These are phyloP conservation scores for Rachicladosporium sp. DNA, from an alignment of 2,329 filamentous ascomycete species.

Conservation along the genomic window DNA sequence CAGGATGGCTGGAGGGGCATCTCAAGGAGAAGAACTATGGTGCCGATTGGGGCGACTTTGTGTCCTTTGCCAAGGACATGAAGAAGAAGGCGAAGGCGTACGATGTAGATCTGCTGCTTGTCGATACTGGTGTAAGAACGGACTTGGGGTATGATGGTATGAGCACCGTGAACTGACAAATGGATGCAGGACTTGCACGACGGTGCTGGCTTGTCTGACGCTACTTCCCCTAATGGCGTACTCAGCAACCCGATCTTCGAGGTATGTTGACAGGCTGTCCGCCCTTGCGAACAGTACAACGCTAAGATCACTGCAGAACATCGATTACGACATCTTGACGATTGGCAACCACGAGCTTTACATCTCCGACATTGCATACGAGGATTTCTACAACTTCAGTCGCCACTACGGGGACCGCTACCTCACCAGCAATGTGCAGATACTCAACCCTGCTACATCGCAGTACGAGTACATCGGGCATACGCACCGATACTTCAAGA, in stretches of 20 bases:
- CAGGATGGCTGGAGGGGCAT: slow-evolving; percentile 14
- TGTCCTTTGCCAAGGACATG: slow-evolving; percentile 48
- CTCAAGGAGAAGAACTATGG: slow-evolving; percentile 52
- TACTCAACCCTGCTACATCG: slow-evolving; percentile 31
- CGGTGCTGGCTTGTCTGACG: slow-evolving; percentile 50
- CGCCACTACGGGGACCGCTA: slow-evolving; percentile 44
- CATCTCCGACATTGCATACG: slow-evolving; percentile 48
- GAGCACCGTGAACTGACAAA: background rate
- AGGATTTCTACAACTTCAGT: slow-evolving; percentile 48
- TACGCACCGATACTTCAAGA: slow-evolving; percentile 40
- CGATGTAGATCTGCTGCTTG: slow-evolving; percentile 46
- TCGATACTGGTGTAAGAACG: slow-evolving; percentile 42
- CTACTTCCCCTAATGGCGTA: slow-evolving; percentile 44
- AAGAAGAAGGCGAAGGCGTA: slow-evolving; percentile 44
- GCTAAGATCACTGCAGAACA: slow-evolving; percentile 15
- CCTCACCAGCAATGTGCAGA: slow-evolving; percentile 42
- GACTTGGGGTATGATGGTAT: too few species aligned
- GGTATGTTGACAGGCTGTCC: slow-evolving; percentile 2
- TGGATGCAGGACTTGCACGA: slow-evolving; percentile 47
- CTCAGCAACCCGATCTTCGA: slow-evolving; percentile 42
- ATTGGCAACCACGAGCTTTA: slow-evolving; percentile 54
- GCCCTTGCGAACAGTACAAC: too few species aligned
- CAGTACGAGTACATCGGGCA: slow-evolving; percentile 35
- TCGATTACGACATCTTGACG: slow-evolving; percentile 40
- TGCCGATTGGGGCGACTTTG: slow-evolving; percentile 55